phyloP scores from a whole-genome alignment of 2,329 filamentous ascomycete species.

The Zasmidium cellare region DNA sequence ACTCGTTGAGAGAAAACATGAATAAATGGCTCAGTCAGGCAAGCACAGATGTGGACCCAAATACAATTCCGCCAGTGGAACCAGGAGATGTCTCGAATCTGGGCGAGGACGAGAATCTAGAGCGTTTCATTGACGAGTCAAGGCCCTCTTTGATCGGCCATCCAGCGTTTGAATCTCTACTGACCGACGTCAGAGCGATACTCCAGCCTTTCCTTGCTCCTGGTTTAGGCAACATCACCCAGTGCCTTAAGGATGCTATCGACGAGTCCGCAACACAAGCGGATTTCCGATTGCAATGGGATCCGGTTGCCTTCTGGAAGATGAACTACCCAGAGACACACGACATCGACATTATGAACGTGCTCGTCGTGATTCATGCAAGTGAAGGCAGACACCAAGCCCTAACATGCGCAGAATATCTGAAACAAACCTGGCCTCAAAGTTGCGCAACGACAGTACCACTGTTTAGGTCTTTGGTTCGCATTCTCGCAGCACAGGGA shows the following conservation, averaged over 20 bases:
- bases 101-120: background rate
- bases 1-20: background rate
- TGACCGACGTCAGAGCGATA: background rate
- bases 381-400: background rate
- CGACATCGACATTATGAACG: background rate
- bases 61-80: background rate
- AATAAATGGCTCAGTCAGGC: background rate
- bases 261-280: background rate
- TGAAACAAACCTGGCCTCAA: background rate
- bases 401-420: background rate
- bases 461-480: background rate
- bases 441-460: background rate
- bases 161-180: background rate
- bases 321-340: background rate
- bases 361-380: background rate
- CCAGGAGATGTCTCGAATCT: background rate
- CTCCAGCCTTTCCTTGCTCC: background rate
- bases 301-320: background rate
- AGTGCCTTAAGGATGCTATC: background rate
- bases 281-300: background rate
- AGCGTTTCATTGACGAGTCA: background rate
- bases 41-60: background rate
- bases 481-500: background rate
- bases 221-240: background rate
- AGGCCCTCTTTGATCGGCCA: background rate